Conservation (phyloP, 371 early-diverging fungal genomes). For the Rhizopus sp. region DNA sequence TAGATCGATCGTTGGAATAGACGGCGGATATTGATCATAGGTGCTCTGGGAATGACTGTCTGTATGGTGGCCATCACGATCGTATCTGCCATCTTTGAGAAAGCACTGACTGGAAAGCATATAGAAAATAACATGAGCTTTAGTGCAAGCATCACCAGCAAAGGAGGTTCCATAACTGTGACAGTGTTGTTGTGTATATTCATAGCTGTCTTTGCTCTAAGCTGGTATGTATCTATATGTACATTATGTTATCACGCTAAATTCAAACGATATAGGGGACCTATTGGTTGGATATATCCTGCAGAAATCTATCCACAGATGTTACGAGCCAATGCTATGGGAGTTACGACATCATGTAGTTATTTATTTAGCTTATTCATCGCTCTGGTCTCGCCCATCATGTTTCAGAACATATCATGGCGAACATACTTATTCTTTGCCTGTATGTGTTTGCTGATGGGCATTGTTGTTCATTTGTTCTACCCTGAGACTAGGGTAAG, state of each 20-base stretch:
- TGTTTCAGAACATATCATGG: constrained; percentile 57
- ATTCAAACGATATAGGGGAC: constrained; percentile 58
- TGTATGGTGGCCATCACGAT: constrained; percentile 46
- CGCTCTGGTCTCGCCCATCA: constrained; percentile 59
- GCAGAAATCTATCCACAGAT: constrained; percentile 58
- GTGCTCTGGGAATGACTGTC: constrained; percentile 42
- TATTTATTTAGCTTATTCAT: constrained; percentile 77
- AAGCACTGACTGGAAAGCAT: not conserved
- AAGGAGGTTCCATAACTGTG: constrained; percentile 44
- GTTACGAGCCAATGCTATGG: constrained; percentile 78
- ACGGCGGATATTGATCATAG: constrained; percentile 54
- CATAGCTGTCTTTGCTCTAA: constrained; percentile 72
- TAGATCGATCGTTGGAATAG: constrained; percentile 68
- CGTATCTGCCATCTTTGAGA: constrained; percentile 46
- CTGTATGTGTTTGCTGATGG: constrained; percentile 55
- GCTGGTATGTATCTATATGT: constrained; percentile 48
- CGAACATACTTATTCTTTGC: constrained; percentile 68
- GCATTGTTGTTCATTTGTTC: constrained; percentile 61
- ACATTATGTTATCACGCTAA: not conserved
- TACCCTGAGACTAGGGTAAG: constrained; percentile 79
- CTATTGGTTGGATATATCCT: constrained; percentile 90
- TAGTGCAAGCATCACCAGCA: not conserved
- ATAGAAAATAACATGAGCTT: not conserved
- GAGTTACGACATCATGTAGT: constrained; percentile 82
- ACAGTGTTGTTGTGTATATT: constrained; percentile 65